These are phyloP conservation scores for Ogataea glucozyma DNA, from an alignment of 805 yeast genomes.

Conservation along the genomic window DNA sequence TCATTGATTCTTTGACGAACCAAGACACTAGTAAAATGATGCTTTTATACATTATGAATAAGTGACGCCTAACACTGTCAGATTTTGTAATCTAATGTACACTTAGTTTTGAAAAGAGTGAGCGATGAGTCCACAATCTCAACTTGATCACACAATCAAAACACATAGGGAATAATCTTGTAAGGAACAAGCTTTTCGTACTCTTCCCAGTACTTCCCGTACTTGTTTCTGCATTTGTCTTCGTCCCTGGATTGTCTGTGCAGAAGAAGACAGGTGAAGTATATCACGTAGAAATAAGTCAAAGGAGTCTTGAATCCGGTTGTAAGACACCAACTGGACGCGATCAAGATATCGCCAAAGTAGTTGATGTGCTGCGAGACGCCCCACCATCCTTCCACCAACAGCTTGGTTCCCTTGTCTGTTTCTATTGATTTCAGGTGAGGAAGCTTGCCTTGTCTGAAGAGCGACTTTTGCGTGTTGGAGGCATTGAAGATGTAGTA, in stretches of 20 bases:
- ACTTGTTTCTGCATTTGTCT: slow-evolving; percentile 82
- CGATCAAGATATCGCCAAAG: slow-evolving; percentile 92
- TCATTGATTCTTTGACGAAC: not conserved
- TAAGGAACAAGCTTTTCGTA: slow-evolving; percentile 83
- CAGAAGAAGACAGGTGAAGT: slow-evolving; percentile 76
- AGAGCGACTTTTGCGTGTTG: slow-evolving; percentile 80
- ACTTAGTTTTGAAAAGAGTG: no score
- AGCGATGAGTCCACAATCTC: no score
- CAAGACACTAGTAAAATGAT: no score
- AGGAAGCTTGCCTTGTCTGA: slow-evolving; percentile 72
- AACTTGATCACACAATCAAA: slow-evolving; percentile 46
- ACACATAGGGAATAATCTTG: slow-evolving; percentile 85
- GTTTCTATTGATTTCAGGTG: slow-evolving; percentile 73
- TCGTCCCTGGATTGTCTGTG: slow-evolving; percentile 94
- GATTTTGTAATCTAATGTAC: not conserved
- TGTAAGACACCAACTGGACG: slow-evolving; percentile 89
- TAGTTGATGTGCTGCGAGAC: slow-evolving; percentile 90
- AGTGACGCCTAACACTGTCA: no score
- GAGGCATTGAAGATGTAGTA: slow-evolving; percentile 81
- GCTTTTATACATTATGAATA: no score
- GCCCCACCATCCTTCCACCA: slow-evolving; percentile 97
- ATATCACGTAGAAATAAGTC: slow-evolving; percentile 84
- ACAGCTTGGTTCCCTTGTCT: slow-evolving; percentile 71
- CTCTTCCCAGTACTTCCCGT: slow-evolving; percentile 82
- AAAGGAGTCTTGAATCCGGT: slow-evolving; percentile 80